phyloP scores from a whole-genome alignment of 768 basidiomycete species.

The Lactarius deliciosus region DNA sequence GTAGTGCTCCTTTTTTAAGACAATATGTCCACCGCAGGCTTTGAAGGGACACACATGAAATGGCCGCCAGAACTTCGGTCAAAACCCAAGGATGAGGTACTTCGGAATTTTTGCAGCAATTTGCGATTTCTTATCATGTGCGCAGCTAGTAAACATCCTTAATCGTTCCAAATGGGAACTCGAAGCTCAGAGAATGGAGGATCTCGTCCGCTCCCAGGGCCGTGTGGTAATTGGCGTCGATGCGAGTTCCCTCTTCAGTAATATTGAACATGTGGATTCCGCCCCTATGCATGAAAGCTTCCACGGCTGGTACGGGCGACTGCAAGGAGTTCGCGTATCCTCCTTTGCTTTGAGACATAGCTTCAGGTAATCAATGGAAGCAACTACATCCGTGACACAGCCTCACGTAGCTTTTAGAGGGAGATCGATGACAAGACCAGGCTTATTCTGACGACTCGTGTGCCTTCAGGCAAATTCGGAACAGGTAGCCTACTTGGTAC shows the following conservation, averaged over 20 bases:
- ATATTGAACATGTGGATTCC: slow-evolving; percentile 29
- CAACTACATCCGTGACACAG: background rate
- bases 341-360: slow-evolving; percentile 45
- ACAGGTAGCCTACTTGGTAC: slow-evolving; percentile 54
- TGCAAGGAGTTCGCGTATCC: slow-evolving; percentile 40
- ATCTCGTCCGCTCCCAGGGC: slow-evolving; percentile 47
- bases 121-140: slow-evolving; percentile 5
- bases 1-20: background rate
- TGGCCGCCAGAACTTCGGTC: slow-evolving; percentile 48
- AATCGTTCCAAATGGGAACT: slow-evolving; percentile 41
- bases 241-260: slow-evolving; percentile 48
- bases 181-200: slow-evolving; percentile 40
- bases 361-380: slow-evolving; percentile 38
- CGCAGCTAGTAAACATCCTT: slow-evolving; percentile 49
- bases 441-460: slow-evolving; percentile 42
- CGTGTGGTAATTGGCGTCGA: slow-evolving; percentile 47
- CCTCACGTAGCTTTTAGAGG: slow-evolving; percentile 41
- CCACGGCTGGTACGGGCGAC: slow-evolving; percentile 32
- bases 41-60: slow-evolving; percentile 42
- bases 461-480: slow-evolving; percentile 28
- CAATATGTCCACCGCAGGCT: slow-evolving; percentile 31
- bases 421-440: slow-evolving; percentile 47
- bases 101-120: slow-evolving; percentile 7
- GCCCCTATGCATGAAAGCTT: slow-evolving; percentile 10
- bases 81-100: slow-evolving; percentile 50